Conservation (phyloP, 495 filamentous ascomycete species). For the Penicillium desertorum region DNA sequence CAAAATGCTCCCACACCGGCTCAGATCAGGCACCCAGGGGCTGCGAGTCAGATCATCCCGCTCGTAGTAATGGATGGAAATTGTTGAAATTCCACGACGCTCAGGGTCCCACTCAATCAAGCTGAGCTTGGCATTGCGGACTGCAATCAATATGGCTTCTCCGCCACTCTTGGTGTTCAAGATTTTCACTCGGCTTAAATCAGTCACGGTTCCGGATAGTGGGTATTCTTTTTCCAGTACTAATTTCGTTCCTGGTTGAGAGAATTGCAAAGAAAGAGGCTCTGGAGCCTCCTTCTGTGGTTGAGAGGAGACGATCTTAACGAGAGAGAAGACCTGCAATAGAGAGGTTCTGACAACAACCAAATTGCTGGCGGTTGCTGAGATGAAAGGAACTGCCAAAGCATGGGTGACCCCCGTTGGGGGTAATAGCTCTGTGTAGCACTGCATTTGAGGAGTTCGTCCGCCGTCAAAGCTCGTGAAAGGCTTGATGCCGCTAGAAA, state of each 20-base stretch:
- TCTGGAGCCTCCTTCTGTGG: constrained; percentile 47
- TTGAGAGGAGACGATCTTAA: constrained; percentile 33
- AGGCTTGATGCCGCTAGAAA: constrained; percentile 6
- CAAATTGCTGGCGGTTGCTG: constrained; percentile 74
- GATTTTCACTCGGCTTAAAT: constrained; percentile 72
- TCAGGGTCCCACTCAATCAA: constrained; percentile 93
- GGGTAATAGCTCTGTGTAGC: constrained; percentile 88
- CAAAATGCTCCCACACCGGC: constrained; percentile 71
- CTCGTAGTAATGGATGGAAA: constrained; percentile 97
- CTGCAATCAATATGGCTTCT: constrained; percentile 78
- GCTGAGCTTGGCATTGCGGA: constrained; percentile 87
- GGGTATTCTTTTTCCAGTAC: constrained; percentile 80
- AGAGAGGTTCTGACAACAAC: constrained; percentile 86
- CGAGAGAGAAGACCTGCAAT: constrained; percentile 75
- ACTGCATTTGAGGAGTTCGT: constrained; percentile 55
- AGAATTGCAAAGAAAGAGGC: constrained; percentile 37
- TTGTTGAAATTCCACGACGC: constrained; percentile 71
- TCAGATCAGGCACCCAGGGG: constrained; percentile 71
- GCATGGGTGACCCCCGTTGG: constrained; percentile 92
- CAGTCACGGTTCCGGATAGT: constrained; percentile 79
- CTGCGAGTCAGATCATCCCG: constrained; percentile 77
- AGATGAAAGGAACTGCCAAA: constrained; percentile 72
- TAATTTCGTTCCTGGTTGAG: constrained; percentile 63
- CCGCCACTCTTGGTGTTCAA: constrained; percentile 71
- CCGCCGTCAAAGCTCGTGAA: neutral